phyloP scores from a whole-genome alignment of 768 basidiomycete genomes.

The Tricholoma hemisulphureum region DNA sequence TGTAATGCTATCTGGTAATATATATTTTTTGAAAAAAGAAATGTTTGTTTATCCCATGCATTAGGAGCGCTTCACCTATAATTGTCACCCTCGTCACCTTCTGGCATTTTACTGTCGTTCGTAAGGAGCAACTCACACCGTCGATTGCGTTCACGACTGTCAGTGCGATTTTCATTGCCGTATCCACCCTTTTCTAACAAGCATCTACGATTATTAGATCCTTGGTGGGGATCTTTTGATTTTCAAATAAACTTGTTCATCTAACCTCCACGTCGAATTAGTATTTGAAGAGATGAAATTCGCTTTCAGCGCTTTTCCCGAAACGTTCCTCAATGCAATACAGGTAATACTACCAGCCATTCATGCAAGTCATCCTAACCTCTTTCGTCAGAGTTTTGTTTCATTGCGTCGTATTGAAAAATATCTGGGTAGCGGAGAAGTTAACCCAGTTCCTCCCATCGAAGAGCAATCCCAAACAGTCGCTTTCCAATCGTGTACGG shows the following conservation, averaged over 20 bases:
- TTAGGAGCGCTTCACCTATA: slow-evolving; percentile 66
- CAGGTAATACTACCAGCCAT: slow-evolving; percentile 46
- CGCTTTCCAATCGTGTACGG: slow-evolving; percentile 78
- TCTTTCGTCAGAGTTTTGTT: slow-evolving; percentile 57
- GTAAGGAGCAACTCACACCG: slow-evolving; percentile 69
- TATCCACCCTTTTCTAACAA: slow-evolving; percentile 33
- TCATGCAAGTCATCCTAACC: not conserved
- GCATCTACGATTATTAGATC: slow-evolving; percentile 43
- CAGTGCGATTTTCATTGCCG: slow-evolving; percentile 35
- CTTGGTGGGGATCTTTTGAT: too few species aligned
- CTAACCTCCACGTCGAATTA: too few species aligned
- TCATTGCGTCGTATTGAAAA: slow-evolving; percentile 90
- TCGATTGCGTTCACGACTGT: slow-evolving; percentile 81
- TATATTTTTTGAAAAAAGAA: not conserved
- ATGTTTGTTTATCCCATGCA: not conserved
- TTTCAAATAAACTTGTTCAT: too few species aligned
- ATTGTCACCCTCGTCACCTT: slow-evolving; percentile 61
- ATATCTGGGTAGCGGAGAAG: slow-evolving; percentile 76
- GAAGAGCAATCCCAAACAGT: slow-evolving; percentile 58
- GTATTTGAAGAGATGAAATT: slow-evolving; percentile 90
- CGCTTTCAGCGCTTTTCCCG: slow-evolving; percentile 83
- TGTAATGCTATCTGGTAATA: slow-evolving; percentile 49
- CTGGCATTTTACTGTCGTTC: slow-evolving; percentile 73
- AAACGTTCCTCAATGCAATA: slow-evolving; percentile 86
- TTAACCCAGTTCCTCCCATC: slow-evolving; percentile 59